Conservation (phyloP, 306 rosid genomes). For the Notholithocarpus densiflorus region DNA sequence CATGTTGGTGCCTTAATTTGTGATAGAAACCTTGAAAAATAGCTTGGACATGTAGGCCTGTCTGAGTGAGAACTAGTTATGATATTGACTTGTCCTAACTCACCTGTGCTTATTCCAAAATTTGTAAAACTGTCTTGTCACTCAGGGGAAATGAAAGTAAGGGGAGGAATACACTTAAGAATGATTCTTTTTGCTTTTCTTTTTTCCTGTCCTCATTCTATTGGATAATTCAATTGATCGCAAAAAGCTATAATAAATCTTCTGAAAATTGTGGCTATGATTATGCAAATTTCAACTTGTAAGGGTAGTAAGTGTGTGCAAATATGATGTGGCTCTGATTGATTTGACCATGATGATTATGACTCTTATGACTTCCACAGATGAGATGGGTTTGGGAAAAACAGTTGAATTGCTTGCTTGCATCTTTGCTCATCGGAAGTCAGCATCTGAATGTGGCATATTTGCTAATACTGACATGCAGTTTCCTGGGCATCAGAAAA, state of each 20-base stretch:
- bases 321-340: conserved; percentile 11
- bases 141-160: neutral
- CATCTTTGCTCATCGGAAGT: conserved; percentile 69
- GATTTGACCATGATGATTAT: conserved; percentile 14
- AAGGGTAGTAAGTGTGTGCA: neutral
- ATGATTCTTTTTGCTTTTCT: neutral
- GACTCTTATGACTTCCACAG: conserved; percentile 37
- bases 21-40: neutral
- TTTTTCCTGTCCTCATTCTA: too few species aligned
- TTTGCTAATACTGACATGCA: conserved; percentile 31
- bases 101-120: neutral
- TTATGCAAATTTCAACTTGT: neutral
- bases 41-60: neutral
- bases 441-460: conserved; percentile 46
- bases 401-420: conserved; percentile 94
- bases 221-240: too few species aligned
- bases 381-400: conserved; percentile 97
- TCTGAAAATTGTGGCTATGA: neutral
- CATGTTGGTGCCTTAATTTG: neutral
- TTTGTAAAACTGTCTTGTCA: neutral
- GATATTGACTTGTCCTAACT: neutral
- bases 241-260: neutral
- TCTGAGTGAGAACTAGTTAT: conserved; percentile 1
- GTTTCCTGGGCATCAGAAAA: conserved; percentile 28
- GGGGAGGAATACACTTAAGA: neutral